phyloP scores from a whole-genome alignment of 345 rosid species.

The Luvunga scandens region DNA sequence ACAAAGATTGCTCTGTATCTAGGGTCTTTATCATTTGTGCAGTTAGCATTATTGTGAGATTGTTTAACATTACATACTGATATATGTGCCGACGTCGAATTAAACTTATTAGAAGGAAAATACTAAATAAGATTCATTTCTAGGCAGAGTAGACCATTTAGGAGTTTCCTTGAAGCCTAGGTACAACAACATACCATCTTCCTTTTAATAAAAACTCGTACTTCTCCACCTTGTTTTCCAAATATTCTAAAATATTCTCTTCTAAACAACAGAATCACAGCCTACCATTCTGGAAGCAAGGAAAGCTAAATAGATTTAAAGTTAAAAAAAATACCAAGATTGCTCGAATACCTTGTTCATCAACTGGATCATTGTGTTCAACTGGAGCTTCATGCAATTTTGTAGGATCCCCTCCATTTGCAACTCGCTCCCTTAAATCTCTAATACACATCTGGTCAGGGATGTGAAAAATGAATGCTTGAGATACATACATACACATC shows the following conservation, averaged over 20 bases:
- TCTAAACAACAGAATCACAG: too few relatives aligned
- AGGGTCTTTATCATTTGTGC: background rate
- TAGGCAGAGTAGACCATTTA: background rate
- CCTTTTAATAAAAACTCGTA: too few relatives aligned
- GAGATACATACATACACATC: background rate
- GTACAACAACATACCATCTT: background rate
- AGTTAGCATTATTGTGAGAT: background rate
- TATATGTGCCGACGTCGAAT: background rate
- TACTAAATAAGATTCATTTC: background rate
- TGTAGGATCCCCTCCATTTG: conserved; percentile 76
- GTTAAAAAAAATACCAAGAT: too few relatives aligned
- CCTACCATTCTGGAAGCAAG: background rate
- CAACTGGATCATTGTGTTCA: conserved; percentile 29
- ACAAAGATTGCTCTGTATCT: background rate
- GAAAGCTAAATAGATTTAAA: background rate
- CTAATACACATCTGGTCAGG: conserved; percentile 56
- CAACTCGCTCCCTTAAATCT: conserved; percentile 81
- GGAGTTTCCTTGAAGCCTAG: background rate
- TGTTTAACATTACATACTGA: background rate
- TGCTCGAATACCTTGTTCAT: conserved; percentile 55
- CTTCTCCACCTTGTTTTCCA: background rate
- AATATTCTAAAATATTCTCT: too few relatives aligned
- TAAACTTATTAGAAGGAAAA: background rate
- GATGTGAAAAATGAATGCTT: background rate
- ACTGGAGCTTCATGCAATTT: conserved; percentile 52